A percentile compares a stretch with the other conserved stretches of the same genome.
Conservation (phyloP, 768 basidiomycete species). For the Tylopilus felleus region DNA sequence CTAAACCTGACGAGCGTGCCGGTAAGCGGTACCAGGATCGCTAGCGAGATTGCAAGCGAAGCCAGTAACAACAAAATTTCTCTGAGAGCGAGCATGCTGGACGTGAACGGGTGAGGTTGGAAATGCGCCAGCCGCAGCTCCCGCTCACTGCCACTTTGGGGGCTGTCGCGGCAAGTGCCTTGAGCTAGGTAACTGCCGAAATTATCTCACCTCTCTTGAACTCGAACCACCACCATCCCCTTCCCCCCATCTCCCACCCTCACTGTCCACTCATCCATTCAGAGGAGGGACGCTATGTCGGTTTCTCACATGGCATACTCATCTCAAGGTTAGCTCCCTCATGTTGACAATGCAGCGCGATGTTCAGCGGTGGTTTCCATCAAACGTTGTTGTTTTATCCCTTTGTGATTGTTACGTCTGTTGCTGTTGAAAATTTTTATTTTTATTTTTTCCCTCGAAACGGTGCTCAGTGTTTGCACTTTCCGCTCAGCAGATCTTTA, state of each 20-base stretch:
- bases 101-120: not conserved
- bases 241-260: not conserved
- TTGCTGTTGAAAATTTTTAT: not conserved
- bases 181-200: conserved; percentile 21
- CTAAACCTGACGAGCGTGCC: conserved; percentile 74
- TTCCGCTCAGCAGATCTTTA: not conserved
- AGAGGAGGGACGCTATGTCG: not conserved
- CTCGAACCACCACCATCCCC: conserved; percentile 31
- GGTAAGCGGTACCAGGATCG: conserved; percentile 56
- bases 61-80: conserved; percentile 42
- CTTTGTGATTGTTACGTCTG: not conserved
- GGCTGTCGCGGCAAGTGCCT: conserved; percentile 30
- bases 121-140: not conserved
- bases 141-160: conserved; percentile 11
- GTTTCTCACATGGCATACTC: no score
- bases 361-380: not conserved
- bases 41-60: conserved; percentile 52
- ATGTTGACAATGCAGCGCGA: not conserved
- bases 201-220: conserved; percentile 24
- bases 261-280: not conserved
- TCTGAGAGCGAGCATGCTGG: conserved; percentile 29
- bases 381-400: not conserved
- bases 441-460: not conserved
- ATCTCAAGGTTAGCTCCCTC: not conserved
- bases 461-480: not conserved